Evolutionary conservation across 768 basidiomycete species (phyloP).

Genomic region (Boletales sp.): DNA sequence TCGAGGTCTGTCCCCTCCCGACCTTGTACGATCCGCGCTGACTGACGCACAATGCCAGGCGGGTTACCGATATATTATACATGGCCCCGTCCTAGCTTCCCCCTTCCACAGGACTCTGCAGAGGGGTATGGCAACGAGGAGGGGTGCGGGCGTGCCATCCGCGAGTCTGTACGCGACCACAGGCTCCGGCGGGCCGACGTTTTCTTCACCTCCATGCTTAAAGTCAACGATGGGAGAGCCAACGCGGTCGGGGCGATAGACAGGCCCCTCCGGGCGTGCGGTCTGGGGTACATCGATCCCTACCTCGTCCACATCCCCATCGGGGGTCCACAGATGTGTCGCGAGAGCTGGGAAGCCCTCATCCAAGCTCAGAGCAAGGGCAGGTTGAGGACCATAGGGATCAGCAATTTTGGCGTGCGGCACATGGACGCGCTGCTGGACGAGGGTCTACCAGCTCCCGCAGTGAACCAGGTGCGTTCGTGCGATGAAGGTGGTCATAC

Average conservation of each 20-base stretch:
- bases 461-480: constrained; percentile 54
- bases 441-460: constrained; percentile 47
- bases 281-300: background rate
- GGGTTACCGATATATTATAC: constrained; percentile 9
- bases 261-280: constrained; percentile 48
- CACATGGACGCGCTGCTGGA: constrained; percentile 50
- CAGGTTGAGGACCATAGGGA: background rate
- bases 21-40: too few species aligned
- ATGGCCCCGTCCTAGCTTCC: background rate
- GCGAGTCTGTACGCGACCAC: constrained; percentile 46
- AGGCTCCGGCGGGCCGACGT: constrained; percentile 43
- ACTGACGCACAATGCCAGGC: background rate
- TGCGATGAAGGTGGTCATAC: background rate
- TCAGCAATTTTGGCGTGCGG: constrained; percentile 5
- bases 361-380: background rate
- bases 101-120: constrained; percentile 1
- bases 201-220: constrained; percentile 72
- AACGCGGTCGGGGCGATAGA: constrained; percentile 51
- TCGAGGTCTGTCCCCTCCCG: constrained; percentile 3
- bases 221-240: constrained; percentile 42
- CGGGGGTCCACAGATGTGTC: constrained; percentile 2
- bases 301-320: constrained; percentile 5
- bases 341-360: constrained; percentile 6
- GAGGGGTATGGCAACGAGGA: constrained; percentile 46
- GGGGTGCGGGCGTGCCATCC: constrained; percentile 60